Percentiles rank a stretch among this genome's conserved stretches.
Evolutionary conservation across 139 green algal species (phyloP).

Genomic region (Bryopsis sp.): DNA sequence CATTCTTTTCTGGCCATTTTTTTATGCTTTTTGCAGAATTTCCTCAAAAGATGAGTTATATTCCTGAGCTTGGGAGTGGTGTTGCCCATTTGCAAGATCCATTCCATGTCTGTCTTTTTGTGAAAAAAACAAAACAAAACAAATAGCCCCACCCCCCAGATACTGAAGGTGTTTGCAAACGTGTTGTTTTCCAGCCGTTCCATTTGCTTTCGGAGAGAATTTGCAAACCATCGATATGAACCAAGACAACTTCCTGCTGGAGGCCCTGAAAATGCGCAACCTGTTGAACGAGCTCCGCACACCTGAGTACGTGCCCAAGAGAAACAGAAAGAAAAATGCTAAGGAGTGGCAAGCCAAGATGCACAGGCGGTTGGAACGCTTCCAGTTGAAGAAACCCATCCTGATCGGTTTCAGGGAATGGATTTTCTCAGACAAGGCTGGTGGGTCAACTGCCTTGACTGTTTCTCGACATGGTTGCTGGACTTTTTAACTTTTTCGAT

Average conservation of each 20-base stretch:
- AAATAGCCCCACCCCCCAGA: no score
- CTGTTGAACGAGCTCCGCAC: constrained; percentile 20
- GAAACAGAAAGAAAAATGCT: neutral
- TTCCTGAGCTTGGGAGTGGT: no score
- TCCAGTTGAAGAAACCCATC: constrained; percentile 26
- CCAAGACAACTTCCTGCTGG: constrained; percentile 72
- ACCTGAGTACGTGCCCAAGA: constrained; percentile 12
- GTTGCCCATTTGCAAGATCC: no score
- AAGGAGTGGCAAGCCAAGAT: constrained; percentile 1
- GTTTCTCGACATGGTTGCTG: neutral
- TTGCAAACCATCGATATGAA: constrained; percentile 83
- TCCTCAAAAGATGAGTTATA: no score
- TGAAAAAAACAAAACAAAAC: no score
- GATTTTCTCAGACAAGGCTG: constrained; percentile 55
- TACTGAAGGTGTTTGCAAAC: no score
- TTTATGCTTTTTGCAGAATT: neutral
- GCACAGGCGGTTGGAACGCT: neutral
- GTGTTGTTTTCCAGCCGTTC: no score
- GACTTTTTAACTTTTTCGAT: neutral
- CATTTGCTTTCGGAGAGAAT: constrained; percentile 65
- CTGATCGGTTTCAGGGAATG: constrained; percentile 55
- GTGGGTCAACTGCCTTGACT: no score
- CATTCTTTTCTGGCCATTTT: neutral
- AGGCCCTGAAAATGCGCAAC: constrained; percentile 20
- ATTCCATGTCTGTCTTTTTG: no score